Evolutionary conservation across 169 alveolate species (phyloP).

Genomic region (Eimeria falciformis): DNA sequence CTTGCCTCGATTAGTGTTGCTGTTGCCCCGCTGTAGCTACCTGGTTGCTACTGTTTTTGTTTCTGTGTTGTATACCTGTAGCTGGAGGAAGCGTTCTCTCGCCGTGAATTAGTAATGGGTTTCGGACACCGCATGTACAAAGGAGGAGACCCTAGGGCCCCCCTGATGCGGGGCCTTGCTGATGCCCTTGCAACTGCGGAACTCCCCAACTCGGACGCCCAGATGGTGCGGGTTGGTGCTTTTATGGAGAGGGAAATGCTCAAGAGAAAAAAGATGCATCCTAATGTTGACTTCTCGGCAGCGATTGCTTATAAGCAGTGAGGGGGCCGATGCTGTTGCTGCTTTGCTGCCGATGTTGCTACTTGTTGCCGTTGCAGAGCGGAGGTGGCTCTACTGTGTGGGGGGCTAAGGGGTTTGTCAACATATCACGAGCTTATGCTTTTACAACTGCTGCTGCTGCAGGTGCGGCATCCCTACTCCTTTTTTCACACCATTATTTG

Average conservation of each 20-base stretch:
- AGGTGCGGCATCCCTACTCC: slow-evolving; percentile 84
- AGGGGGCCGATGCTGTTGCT: slow-evolving; percentile 43
- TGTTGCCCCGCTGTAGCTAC: neutral
- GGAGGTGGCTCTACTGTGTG: neutral
- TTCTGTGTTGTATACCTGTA: slow-evolving; percentile 71
- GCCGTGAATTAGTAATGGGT: slow-evolving; percentile 86
- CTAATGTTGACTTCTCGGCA: slow-evolving; percentile 89
- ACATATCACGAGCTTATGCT: neutral
- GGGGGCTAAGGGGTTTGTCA: neutral
- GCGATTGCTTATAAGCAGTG: slow-evolving; percentile 87
- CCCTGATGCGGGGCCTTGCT: slow-evolving; percentile 80
- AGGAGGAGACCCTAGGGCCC: slow-evolving; percentile 90
- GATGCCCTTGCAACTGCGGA: slow-evolving; percentile 32
- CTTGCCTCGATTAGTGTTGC: neutral
- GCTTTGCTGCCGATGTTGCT: slow-evolving; percentile 35
- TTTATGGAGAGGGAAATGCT: slow-evolving; percentile 83
- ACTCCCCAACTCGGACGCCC: slow-evolving; percentile 40
- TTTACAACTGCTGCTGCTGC: slow-evolving; percentile 11
- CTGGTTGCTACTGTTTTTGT: neutral
- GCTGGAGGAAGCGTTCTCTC: slow-evolving; percentile 80
- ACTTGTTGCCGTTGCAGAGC: neutral
- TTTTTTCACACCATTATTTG: slow-evolving; percentile 88
- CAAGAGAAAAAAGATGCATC: slow-evolving; percentile 85
- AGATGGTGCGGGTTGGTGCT: slow-evolving; percentile 80
- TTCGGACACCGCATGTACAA: slow-evolving; percentile 91